Percentiles rank a stretch among this genome's conserved stretches.
Evolutionary conservation across 176 grass and related monocot species (phyloP).

Genomic region (Rhynchospora pubera): DNA sequence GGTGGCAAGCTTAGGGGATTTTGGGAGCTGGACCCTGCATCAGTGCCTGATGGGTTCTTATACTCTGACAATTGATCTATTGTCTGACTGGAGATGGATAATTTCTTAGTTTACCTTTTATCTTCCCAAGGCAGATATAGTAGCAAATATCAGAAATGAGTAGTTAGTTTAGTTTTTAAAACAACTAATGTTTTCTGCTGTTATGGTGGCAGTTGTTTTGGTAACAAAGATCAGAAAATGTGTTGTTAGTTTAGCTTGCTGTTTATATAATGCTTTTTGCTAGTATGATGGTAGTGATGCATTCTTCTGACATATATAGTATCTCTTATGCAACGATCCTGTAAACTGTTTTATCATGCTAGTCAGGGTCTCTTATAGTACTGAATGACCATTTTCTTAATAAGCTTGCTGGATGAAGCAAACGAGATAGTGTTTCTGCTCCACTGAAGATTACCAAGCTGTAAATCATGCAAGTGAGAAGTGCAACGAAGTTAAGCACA

Average conservation of each 20-base stretch:
- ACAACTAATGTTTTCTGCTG: background rate
- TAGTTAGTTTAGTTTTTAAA: background rate
- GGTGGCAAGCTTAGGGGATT: slow-evolving; percentile 60
- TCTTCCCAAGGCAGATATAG: background rate
- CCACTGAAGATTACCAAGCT: background rate
- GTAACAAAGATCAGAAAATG: background rate
- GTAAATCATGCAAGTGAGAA: background rate
- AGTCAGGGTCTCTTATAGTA: background rate
- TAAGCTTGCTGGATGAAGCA: background rate
- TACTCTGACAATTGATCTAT: slow-evolving; percentile 3
- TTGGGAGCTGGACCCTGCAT: slow-evolving; percentile 78
- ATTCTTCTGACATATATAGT: background rate
- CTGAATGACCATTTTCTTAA: background rate
- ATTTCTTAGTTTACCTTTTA: background rate
- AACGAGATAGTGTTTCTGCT: background rate
- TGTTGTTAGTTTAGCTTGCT: background rate
- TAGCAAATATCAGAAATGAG: background rate
- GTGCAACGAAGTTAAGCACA: background rate
- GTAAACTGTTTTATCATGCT: background rate
- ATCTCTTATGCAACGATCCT: background rate
- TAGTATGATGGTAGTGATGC: background rate
- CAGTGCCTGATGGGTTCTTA: slow-evolving; percentile 63
- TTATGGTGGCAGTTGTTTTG: background rate
- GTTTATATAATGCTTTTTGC: background rate
- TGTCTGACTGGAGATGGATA: background rate